Evolutionary conservation across 768 basidiomycete species (phyloP).

Genomic region (Gymnopilus junonius): DNA sequence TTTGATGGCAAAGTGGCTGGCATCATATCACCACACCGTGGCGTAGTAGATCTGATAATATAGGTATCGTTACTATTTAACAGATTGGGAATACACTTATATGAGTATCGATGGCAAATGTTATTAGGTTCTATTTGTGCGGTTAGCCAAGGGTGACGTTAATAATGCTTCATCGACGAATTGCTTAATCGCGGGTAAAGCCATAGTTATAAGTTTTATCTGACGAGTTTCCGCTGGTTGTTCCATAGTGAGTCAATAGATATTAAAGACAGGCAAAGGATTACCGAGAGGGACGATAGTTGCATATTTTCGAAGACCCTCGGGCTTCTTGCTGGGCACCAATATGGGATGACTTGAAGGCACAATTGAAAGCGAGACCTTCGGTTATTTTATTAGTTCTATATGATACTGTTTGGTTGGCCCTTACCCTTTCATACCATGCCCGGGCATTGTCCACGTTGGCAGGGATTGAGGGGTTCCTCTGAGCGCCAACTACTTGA

Average conservation of each 20-base stretch:
- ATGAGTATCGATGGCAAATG: not conserved
- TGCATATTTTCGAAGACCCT: conserved; percentile 65
- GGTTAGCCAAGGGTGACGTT: conserved; percentile 20
- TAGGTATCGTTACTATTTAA: conserved; percentile 1
- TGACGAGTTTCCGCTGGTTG: conserved; percentile 68
- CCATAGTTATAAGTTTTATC: conserved; percentile 73
- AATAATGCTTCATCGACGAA: conserved; percentile 48
- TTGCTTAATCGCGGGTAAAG: conserved; percentile 64
- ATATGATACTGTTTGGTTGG: not conserved
- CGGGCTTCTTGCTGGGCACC: conserved; percentile 41
- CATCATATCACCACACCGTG: conserved; percentile 36
- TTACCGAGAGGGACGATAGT: conserved; percentile 65
- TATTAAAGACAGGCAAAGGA: conserved; percentile 14
- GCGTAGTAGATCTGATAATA: conserved; percentile 26
- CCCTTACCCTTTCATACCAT: conserved; percentile 76
- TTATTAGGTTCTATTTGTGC: conserved; percentile 16
- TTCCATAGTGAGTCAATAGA: not conserved
- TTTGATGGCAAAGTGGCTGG: conserved; percentile 45
- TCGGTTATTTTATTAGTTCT: conserved; percentile 4
- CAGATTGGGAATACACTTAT: not conserved
- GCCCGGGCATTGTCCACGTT: conserved; percentile 57
- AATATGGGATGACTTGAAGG: conserved; percentile 64
- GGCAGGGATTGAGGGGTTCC: conserved; percentile 56
- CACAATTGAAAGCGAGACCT: conserved; percentile 77
- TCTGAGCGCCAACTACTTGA: conserved; percentile 75